Evolutionary conservation across 805 yeast species (phyloP).

Genomic region (Candida nemodendra): DNA sequence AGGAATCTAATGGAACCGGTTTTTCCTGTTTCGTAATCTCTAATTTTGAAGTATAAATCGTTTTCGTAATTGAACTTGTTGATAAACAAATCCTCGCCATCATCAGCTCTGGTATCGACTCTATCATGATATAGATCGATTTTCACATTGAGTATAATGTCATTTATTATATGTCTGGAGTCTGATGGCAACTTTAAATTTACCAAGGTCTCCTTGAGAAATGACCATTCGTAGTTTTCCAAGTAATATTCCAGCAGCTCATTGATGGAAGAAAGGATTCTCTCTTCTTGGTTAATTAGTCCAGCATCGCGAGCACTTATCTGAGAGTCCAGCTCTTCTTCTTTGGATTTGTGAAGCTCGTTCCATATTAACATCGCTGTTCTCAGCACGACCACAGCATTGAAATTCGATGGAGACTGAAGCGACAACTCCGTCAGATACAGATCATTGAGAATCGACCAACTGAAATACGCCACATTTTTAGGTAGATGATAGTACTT

Average conservation of each 20-base stretch:
- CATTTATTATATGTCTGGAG: conserved; percentile 25
- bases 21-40: conserved; percentile 32
- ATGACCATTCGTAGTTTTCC: conserved; percentile 28
- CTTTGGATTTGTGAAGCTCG: conserved; percentile 17
- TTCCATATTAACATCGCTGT: conserved; percentile 43
- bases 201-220: conserved; percentile 20
- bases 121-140: conserved; percentile 24
- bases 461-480: conserved; percentile 53
- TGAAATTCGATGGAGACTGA: conserved; percentile 71
- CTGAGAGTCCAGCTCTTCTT: conserved; percentile 8
- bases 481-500: conserved; percentile 48
- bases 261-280: conserved; percentile 15
- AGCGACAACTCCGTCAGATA: conserved; percentile 67
- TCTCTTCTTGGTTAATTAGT: conserved; percentile 7
- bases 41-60: conserved; percentile 29
- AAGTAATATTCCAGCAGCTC: conserved; percentile 32
- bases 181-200: conserved; percentile 19
- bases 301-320: conserved; percentile 15
- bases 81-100: conserved; percentile 2
- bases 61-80: conserved; percentile 7
- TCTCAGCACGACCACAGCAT: conserved; percentile 66
- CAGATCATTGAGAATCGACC: conserved; percentile 77
- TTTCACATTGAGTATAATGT: conserved; percentile 30
- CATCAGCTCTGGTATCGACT: conserved; percentile 1
- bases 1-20: conserved; percentile 33